Evolutionary conservation across 1,284 basidiomycete genomes (phyloP), one percentile per base, ranked within the genome.

Genomic region (Leccinum variabile): DNA sequence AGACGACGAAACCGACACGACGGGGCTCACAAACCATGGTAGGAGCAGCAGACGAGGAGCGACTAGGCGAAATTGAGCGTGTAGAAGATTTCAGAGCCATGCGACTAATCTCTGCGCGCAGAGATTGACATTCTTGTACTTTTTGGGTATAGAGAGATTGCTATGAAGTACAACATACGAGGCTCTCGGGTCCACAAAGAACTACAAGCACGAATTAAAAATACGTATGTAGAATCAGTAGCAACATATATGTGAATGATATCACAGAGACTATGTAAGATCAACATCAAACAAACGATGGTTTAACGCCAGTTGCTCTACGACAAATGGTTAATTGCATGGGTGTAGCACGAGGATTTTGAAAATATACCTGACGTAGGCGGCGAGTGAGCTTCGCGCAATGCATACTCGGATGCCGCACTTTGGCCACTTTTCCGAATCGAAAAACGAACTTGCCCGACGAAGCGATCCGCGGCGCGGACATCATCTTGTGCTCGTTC

Each of bases 51-150:
- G 18, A 22, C 18, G 18, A 22, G 18, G 18, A 22, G 18, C 18
- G 18, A 22, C 18, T 22, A 22, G 18, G 18, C 18, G 18, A 22
- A 22, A 22, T 22, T 22, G 18, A 37, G 6, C 35, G 35, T 37
- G 35, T 37, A 37, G 35, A 37, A 37, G 35, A 37, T 37, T 37
- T 37, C 35, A 84, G 72, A 63, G 75, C 74, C 56, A 68, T 59
- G 59, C 87, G 82, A 74, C 76, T 83, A 62, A 89, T 76, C 75
- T 91, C 89, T 61, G 81, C 79, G 56, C 85, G 85, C 55, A 91
- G 81, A 69, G 79, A 80, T 70, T 87, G 84, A 69, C 81, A 85
- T 76, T 91, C 89, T 76, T 87, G 86, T 62, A 83, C 79, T 80
- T 87, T 88, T 79, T 87, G 84, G 66, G 80, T 78, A 76, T 86